Conservation (phyloP, 345 rosid species). For the Trapa incisa region DNA sequence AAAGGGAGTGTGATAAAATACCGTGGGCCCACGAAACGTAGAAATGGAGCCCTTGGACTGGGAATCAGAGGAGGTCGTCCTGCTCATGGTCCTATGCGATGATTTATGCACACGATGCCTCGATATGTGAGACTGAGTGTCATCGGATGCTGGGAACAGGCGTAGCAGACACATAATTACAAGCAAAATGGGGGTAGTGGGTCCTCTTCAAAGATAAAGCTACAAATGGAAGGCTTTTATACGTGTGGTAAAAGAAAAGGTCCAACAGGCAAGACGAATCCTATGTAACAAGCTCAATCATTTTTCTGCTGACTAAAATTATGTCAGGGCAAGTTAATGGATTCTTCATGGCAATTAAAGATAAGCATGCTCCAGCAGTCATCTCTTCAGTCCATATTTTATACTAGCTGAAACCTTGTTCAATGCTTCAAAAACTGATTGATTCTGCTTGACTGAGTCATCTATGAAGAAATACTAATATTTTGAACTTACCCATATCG, state of each 20-base stretch:
- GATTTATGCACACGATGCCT: conserved; percentile 45
- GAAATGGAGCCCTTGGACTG: conserved; percentile 53
- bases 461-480: neutral
- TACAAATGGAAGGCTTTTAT: conserved; percentile 22
- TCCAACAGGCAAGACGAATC: conserved; percentile 39
- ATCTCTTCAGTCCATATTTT: no score
- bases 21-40: conserved; percentile 47
- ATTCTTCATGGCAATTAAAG: neutral
- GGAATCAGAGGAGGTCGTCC: conserved; percentile 54
- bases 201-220: conserved; percentile 27
- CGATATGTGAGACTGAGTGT: conserved; percentile 56
- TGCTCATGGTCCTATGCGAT: conserved; percentile 44
- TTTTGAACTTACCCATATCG: conserved; percentile 53
- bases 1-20: conserved; percentile 11
- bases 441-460: neutral
- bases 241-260: conserved; percentile 46
- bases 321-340: no score
- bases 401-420: no score
- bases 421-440: neutral
- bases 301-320: neutral
- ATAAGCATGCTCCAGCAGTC: neutral
- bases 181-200: conserved; percentile 18
- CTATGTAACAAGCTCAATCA: conserved; percentile 38
- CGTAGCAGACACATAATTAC: conserved; percentile 17
- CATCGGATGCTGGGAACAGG: conserved; percentile 66